Conservation (phyloP, 345 rosid genomes). For the Isatis tinctoria region DNA sequence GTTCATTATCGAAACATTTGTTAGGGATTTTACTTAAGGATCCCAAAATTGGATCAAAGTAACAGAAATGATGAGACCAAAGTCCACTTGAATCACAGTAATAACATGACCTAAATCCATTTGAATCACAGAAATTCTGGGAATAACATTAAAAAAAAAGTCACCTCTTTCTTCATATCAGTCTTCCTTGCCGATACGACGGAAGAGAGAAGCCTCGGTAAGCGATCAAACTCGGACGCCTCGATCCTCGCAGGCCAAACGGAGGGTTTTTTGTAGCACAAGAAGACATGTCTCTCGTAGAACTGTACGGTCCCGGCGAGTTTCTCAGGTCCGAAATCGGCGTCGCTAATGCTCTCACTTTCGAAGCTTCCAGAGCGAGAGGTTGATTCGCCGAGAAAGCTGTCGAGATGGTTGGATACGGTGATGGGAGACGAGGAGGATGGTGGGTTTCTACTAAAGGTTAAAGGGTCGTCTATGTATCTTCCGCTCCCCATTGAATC, state of each 20-base stretch:
- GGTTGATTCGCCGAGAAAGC: slow-evolving; percentile 44
- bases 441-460: slow-evolving; percentile 40
- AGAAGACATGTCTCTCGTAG: slow-evolving; percentile 78
- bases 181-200: slow-evolving; percentile 58
- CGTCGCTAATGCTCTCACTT: slow-evolving; percentile 50
- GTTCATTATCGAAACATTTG: no score
- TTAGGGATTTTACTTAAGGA: no score
- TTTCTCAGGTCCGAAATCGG: slow-evolving; percentile 51
- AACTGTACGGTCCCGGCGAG: slow-evolving; percentile 70
- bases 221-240: slow-evolving; percentile 97
- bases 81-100: background rate
- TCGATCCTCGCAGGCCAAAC: slow-evolving; percentile 94
- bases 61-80: background rate
- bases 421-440: slow-evolving; percentile 61
- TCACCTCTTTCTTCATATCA: slow-evolving; percentile 64
- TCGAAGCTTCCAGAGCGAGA: slow-evolving; percentile 75
- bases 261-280: slow-evolving; percentile 88
- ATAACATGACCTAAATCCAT: background rate
- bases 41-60: background rate
- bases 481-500: slow-evolving; percentile 49
- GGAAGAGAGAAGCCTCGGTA: slow-evolving; percentile 86
- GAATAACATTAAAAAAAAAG: slow-evolving; percentile 32
- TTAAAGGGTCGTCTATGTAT: slow-evolving; percentile 49
- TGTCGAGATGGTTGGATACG: slow-evolving; percentile 54
- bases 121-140: background rate